Evolutionary conservation across 2,329 filamentous ascomycete genomes (phyloP).

Genomic region (Ascocoryne sarcoides): DNA sequence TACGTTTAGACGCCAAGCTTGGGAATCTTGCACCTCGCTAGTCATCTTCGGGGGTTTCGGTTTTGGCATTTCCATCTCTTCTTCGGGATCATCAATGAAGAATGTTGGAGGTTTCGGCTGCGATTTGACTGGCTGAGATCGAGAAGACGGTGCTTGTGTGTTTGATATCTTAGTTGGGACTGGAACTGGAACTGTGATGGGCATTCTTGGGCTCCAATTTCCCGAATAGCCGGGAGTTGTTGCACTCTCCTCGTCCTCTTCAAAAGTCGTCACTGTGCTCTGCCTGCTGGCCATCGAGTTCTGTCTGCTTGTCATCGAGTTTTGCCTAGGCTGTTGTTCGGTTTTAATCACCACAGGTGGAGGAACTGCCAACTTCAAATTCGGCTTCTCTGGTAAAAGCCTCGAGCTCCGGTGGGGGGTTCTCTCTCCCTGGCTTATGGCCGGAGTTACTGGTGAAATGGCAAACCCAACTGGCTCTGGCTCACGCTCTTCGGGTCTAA

Average conservation of each 20-base stretch:
- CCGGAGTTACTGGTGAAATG: slow-evolving; percentile 21
- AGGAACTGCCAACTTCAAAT: slow-evolving; percentile 22
- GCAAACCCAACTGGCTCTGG: slow-evolving; percentile 21
- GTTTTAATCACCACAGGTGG: slow-evolving; percentile 2
- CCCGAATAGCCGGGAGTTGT: slow-evolving; percentile 9
- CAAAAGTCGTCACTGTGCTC: slow-evolving; percentile 26
- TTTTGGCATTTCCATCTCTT: slow-evolving; percentile 1
- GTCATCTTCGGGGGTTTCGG: background rate
- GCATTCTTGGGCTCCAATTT: slow-evolving; percentile 9
- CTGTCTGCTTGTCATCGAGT: slow-evolving; percentile 8
- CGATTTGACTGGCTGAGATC: background rate
- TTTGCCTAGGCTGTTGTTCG: slow-evolving; percentile 5
- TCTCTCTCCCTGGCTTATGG: background rate
- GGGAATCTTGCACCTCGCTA: background rate
- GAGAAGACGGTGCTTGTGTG: background rate
- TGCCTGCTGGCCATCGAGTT: slow-evolving; percentile 15
- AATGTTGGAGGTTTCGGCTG: background rate
- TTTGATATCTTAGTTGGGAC: slow-evolving; percentile 5
- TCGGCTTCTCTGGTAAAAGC: slow-evolving; percentile 26
- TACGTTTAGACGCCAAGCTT: slow-evolving; percentile 4
- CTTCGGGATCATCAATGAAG: background rate
- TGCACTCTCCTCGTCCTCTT: slow-evolving; percentile 23
- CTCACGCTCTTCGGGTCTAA: slow-evolving; percentile 13
- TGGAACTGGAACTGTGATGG: too few species aligned
- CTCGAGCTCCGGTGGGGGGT: slow-evolving; percentile 19